phyloP scores from a whole-genome alignment of 768 basidiomycete genomes.

The Tulasnella sp. region DNA sequence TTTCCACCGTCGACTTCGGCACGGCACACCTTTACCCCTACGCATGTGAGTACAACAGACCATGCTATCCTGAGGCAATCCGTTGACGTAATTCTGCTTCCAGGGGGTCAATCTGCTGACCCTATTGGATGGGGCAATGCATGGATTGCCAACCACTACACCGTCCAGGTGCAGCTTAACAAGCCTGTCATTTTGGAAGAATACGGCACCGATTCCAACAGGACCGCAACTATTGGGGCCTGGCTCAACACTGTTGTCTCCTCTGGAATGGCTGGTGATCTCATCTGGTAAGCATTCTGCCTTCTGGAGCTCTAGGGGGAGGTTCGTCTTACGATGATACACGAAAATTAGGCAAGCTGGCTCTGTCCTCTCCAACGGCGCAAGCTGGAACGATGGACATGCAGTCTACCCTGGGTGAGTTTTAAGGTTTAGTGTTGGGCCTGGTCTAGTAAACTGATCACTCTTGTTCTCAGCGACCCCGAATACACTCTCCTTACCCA shows the following conservation, averaged over 20 bases:
- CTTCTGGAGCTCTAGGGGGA: background rate
- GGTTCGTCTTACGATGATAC: background rate
- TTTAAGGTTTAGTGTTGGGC: background rate
- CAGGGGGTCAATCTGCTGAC: constrained; percentile 1
- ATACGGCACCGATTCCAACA: constrained; percentile 54
- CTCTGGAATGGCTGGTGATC: constrained; percentile 41
- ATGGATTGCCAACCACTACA: constrained; percentile 61
- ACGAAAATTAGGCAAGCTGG: constrained; percentile 41
- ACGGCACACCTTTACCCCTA: constrained; percentile 48
- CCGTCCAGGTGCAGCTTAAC: constrained; percentile 46
- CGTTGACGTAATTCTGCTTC: background rate
- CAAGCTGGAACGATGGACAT: constrained; percentile 49
- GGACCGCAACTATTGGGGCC: constrained; percentile 46
- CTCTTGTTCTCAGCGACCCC: constrained; percentile 34
- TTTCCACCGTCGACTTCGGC: constrained; percentile 59
- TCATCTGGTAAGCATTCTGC: constrained; percentile 48
- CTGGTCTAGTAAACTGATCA: background rate
- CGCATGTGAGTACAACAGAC: constrained; percentile 38
- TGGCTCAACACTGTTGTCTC: constrained; percentile 39
- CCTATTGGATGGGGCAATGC: constrained; percentile 34
- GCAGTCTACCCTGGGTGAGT: constrained; percentile 42
- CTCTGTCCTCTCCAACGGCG: constrained; percentile 41
- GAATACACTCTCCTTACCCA: constrained; percentile 44
- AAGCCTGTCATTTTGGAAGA: constrained; percentile 65
- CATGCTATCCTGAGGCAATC: background rate